Percentiles rank a stretch among this genome's conserved stretches.
Evolutionary conservation across 2,329 filamentous ascomycete species (phyloP).

Genomic region (Helotiales sp.): DNA sequence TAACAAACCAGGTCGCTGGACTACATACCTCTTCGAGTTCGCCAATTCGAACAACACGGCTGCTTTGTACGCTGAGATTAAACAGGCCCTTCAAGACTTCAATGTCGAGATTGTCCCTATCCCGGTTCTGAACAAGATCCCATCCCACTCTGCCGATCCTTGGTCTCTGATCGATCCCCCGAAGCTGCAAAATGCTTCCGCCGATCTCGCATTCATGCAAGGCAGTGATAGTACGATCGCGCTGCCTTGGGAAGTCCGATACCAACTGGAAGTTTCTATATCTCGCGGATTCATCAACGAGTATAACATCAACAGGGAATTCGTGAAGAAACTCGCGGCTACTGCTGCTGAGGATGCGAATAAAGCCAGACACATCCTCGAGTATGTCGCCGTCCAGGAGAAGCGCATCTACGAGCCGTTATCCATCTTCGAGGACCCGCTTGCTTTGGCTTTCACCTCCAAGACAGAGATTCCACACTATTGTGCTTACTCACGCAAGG

Average conservation of each 20-base stretch:
- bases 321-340: conserved; percentile 64
- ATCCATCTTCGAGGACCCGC: conserved; percentile 66
- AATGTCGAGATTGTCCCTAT: conserved; percentile 64
- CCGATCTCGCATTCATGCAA: conserved; percentile 31
- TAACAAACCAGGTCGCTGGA: conserved; percentile 60
- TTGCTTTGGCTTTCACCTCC: conserved; percentile 53
- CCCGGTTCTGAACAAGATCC: conserved; percentile 50
- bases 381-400: conserved; percentile 72
- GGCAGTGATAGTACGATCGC: conserved; percentile 41
- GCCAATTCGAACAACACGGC: conserved; percentile 39
- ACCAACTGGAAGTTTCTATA: conserved; percentile 93
- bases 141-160: conserved; percentile 44
- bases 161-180: conserved; percentile 50
- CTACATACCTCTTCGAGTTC: conserved; percentile 60
- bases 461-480: conserved; percentile 66
- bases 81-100: conserved; percentile 64
- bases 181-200: conserved; percentile 21
- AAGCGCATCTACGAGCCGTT: conserved; percentile 70
- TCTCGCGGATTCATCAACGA: conserved; percentile 79
- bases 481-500: conserved; percentile 77
- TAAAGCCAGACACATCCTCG: conserved; percentile 70
- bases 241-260: conserved; percentile 75
- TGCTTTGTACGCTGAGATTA: conserved; percentile 29
- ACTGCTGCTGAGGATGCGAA: conserved; percentile 50
- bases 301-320: conserved; percentile 69